Base-by-base conservation (phyloP, 1,284 basidiomycete species). In the Ceratobasidium sp. region DNA sequence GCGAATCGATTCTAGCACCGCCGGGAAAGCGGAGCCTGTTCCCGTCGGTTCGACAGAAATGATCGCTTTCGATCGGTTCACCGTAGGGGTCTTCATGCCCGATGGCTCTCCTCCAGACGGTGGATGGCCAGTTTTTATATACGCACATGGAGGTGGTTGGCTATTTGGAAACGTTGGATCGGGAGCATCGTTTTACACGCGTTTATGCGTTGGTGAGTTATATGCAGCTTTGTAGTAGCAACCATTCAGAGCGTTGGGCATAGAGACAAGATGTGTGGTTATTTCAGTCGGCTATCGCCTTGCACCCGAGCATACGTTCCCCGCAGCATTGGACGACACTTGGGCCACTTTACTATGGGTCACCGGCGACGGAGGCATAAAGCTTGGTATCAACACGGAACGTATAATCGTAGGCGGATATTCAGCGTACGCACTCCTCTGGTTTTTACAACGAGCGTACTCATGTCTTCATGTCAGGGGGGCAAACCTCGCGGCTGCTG, bases 231-330 rank as follows among this genome's bases (percentile, higher is more conserved):
- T 91, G 41, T 44, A 31, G 29, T 9, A 14, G 0, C 15, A 29
- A 19, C 31, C 27, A 50, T 57, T 50, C 14, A 15, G 15, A 22
- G 31, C 31, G n/a, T n/a, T n/a, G 71, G 74, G 22, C 75, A 67
- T 19, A 77, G 77, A 81, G 79, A 81, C 17, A 80, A 82, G 24
- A 80, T 79, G 50, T 82, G 82, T 89, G 0, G 89, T 91, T 1
- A 82, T 91, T 4, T 89, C 89, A 2, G 90, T 93, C 22, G 89
- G 90, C 77, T 93, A 94, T 80, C 88, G 92, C 5, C 87, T 94
- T 7, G 91, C 90, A 0, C 93, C 93, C 0, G 92, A 94, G 78
- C 77, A 91, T 71, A 87, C 87, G 3, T 94, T 92, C 79, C 93
- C 93, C 1, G 88, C 89, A 0, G 92, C 92, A 0, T 88, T 93